Evolutionary conservation across 192 early-diverging fungal species (phyloP).

Genomic region (Backusella parvicylindrica): DNA sequence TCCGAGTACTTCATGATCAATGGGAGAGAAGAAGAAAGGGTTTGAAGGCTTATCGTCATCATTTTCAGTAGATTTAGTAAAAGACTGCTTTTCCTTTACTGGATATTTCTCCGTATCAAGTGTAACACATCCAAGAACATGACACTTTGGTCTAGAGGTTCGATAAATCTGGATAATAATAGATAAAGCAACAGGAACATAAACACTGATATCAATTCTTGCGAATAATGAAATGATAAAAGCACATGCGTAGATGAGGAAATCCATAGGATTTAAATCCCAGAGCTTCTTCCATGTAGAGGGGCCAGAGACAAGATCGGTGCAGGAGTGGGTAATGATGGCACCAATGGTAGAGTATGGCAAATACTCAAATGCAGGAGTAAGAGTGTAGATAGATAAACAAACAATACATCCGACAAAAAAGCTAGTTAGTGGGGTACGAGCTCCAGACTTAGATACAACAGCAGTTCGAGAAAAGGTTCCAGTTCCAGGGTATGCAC

Average conservation of each 20-base stretch:
- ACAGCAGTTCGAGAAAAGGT: constrained; percentile 93
- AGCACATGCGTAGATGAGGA: constrained; percentile 45
- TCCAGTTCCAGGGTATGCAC: constrained; percentile 85
- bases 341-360: constrained; percentile 76
- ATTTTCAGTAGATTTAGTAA: neutral
- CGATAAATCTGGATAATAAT: constrained; percentile 73
- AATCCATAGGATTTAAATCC: constrained; percentile 58
- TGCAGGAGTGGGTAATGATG: constrained; percentile 81
- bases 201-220: constrained; percentile 69
- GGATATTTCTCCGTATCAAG: constrained; percentile 16
- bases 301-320: constrained; percentile 69
- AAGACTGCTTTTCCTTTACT: constrained; percentile 1
- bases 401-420: constrained; percentile 78
- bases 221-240: constrained; percentile 62
- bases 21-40: constrained; percentile 28
- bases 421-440: constrained; percentile 76
- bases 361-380: constrained; percentile 83
- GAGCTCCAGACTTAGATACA: constrained; percentile 83
- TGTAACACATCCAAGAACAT: constrained; percentile 42
- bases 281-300: constrained; percentile 56
- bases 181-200: constrained; percentile 69
- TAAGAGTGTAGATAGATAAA: constrained; percentile 76
- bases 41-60: neutral
- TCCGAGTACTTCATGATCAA: constrained; percentile 7
- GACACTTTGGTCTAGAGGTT: constrained; percentile 67